phyloP scores from a whole-genome alignment of 2,329 filamentous ascomycete genomes.

The Metarhizium humberi region DNA sequence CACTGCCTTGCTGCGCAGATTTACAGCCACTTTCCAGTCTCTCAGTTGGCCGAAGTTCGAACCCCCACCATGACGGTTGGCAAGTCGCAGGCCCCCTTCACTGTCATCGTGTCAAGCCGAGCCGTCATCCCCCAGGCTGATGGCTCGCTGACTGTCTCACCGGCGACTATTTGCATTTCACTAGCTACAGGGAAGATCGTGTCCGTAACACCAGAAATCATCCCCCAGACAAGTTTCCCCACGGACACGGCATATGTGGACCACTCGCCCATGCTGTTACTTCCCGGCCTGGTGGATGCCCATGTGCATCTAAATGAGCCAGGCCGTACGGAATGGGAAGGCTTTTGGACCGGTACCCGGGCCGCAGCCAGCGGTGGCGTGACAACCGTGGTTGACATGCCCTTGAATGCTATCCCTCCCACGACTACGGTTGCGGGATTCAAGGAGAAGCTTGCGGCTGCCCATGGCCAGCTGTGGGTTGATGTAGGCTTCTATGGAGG shows the following conservation, averaged over 20 bases:
- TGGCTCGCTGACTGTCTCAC: slow-evolving; percentile 54
- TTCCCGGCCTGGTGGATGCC: slow-evolving; percentile 90
- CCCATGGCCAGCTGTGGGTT: slow-evolving; percentile 86
- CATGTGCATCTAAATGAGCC: slow-evolving; percentile 98
- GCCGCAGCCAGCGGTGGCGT: slow-evolving; percentile 93
- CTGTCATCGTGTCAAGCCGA: slow-evolving; percentile 74
- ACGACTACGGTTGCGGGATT: slow-evolving; percentile 82
- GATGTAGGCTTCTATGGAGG: slow-evolving; percentile 98
- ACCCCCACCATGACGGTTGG: slow-evolving; percentile 20
- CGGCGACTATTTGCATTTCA: slow-evolving; percentile 77
- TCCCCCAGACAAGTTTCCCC: slow-evolving; percentile 70
- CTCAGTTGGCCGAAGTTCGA: slow-evolving; percentile 4
- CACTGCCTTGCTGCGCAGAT: not conserved
- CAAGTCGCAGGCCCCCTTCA: slow-evolving; percentile 33
- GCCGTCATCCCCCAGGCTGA: slow-evolving; percentile 68
- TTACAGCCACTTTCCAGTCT: not conserved
- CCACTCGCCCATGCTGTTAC: slow-evolving; percentile 73
- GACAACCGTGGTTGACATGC: slow-evolving; percentile 97
- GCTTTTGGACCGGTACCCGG: slow-evolving; percentile 88
- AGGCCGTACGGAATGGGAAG: slow-evolving; percentile 95
- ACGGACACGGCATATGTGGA: slow-evolving; percentile 65
- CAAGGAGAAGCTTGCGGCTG: slow-evolving; percentile 76
- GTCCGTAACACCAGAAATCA: slow-evolving; percentile 60
- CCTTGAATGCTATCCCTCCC: slow-evolving; percentile 90
- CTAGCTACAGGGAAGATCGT: slow-evolving; percentile 74